phyloP scores from a whole-genome alignment of 2,329 filamentous ascomycete species.

The Chaetomiaceae sp. region DNA sequence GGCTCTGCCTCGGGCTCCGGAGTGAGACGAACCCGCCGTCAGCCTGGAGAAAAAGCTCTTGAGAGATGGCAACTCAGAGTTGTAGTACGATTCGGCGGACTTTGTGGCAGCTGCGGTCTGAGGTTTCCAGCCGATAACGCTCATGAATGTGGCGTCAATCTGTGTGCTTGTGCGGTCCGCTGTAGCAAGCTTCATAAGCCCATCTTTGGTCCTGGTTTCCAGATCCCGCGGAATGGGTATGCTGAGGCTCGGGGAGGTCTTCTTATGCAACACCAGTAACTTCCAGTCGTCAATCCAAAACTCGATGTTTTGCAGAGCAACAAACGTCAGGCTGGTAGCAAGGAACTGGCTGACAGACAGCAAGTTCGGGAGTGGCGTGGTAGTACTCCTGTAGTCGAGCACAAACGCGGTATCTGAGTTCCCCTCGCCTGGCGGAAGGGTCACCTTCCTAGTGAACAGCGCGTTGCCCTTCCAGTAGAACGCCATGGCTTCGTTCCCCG shows the following conservation, averaged over 20 bases:
- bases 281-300: constrained; percentile 86
- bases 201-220: constrained; percentile 75
- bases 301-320: constrained; percentile 79
- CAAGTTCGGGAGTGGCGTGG: constrained; percentile 78
- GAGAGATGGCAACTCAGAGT: constrained; percentile 54
- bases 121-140: constrained; percentile 77
- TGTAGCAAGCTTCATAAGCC: constrained; percentile 77
- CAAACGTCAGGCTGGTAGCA: constrained; percentile 91
- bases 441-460: constrained; percentile 82
- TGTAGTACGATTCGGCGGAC: constrained; percentile 40
- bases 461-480: constrained; percentile 99
- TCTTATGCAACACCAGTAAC: constrained; percentile 74
- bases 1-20: constrained; percentile 45
- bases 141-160: constrained; percentile 87
- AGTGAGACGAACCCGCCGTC: constrained; percentile 51
- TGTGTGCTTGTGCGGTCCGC: constrained; percentile 83
- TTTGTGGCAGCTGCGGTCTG: constrained; percentile 37
- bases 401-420: constrained; percentile 82
- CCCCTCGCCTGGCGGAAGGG: constrained; percentile 60
- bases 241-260: constrained; percentile 68
- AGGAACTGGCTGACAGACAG: constrained; percentile 86
- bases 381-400: constrained; percentile 84
- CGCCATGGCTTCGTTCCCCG: constrained; percentile 87
- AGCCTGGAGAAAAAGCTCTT: constrained; percentile 75
- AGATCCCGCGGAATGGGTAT: constrained; percentile 72